Percentiles rank a stretch among this genome's conserved stretches.
phyloP scores from a whole-genome alignment of 108 stramenopile species.

The Skeletonema menzelii region DNA sequence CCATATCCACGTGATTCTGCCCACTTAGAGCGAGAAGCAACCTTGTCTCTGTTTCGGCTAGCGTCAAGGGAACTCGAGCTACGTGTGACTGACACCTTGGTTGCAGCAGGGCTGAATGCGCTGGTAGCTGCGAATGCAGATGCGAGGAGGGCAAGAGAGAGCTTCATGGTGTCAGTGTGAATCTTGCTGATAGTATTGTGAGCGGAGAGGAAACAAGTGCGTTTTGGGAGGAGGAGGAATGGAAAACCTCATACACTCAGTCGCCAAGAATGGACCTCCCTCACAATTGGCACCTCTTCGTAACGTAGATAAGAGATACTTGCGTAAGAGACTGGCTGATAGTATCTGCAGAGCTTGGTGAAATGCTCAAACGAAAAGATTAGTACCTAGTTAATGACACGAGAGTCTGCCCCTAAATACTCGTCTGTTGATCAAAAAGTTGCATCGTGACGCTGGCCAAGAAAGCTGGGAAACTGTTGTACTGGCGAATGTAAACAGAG shows the following conservation, averaged over 20 bases:
- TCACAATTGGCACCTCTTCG: neutral
- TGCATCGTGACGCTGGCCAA: constrained; percentile 84
- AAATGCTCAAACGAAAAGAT: too few species aligned
- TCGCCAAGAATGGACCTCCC: neutral
- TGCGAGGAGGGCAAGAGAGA: constrained; percentile 46
- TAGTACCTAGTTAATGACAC: too few species aligned
- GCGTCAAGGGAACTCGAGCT: constrained; percentile 41
- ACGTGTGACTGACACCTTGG: constrained; percentile 11
- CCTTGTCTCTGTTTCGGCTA: constrained; percentile 60
- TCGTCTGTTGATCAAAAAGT: constrained; percentile 93
- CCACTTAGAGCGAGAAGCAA: constrained; percentile 68
- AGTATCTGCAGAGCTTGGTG: too few species aligned
- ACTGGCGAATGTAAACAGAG: constrained; percentile 82
- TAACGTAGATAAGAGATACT: too few species aligned
- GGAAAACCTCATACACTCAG: neutral
- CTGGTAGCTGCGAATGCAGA: constrained; percentile 37
- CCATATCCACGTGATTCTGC: constrained; percentile 64
- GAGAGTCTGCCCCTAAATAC: constrained; percentile 2
- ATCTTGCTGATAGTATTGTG: too few species aligned
- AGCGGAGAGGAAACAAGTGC: too few species aligned
- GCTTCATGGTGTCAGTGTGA: constrained; percentile 57
- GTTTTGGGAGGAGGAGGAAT: too few species aligned
- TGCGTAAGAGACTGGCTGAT: too few species aligned
- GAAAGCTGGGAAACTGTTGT: constrained; percentile 91
- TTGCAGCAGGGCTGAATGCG: constrained; percentile 40